Percentiles rank a stretch among this genome's conserved stretches.
These are phyloP conservation scores for Talaromyces sp. DNA, from an alignment of 2,329 filamentous ascomycete species.

Conservation along the genomic window DNA sequence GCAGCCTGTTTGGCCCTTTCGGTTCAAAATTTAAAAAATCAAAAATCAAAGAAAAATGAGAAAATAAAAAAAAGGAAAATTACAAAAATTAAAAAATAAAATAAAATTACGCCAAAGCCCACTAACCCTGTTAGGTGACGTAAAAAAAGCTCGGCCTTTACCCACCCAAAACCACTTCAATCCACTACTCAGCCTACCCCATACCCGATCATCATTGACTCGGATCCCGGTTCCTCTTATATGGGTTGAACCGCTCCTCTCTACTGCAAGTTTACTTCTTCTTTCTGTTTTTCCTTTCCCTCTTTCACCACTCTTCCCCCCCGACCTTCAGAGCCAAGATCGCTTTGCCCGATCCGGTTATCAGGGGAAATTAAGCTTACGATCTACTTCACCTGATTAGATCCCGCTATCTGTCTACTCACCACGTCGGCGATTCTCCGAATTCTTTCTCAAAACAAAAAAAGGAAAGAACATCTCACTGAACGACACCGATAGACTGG, in stretches of 20 bases:
- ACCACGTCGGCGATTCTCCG: neutral
- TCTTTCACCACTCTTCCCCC: neutral
- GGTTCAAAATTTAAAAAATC: constrained; percentile 13
- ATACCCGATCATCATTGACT: constrained; percentile 24
- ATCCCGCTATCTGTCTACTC: neutral
- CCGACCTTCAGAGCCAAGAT: neutral
- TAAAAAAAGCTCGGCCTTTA: constrained; percentile 28
- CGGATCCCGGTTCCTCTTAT: constrained; percentile 27
- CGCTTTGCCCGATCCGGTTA: neutral
- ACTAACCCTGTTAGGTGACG: constrained; percentile 29
- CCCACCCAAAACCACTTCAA: constrained; percentile 14
- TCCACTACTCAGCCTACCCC: constrained; percentile 26
- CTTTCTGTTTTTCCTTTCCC: constrained; percentile 1
- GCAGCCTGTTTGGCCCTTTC: constrained; percentile 14
- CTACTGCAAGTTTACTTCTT: constrained; percentile 17
- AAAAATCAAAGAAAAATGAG: constrained; percentile 10
- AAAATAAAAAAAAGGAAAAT: constrained; percentile 13
- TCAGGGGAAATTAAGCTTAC: neutral
- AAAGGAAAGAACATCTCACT: too few species aligned
- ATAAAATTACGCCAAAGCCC: constrained; percentile 18
- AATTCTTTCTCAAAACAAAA: neutral
- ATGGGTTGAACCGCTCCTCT: constrained; percentile 22
- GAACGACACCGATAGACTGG: too few species aligned
- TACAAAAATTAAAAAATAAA: constrained; percentile 11
- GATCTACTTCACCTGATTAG: neutral